Evolutionary conservation across 768 basidiomycete genomes (phyloP), one percentile per base, ranked within the genome.

Genomic region (Cystobasidium ongulense): DNA sequence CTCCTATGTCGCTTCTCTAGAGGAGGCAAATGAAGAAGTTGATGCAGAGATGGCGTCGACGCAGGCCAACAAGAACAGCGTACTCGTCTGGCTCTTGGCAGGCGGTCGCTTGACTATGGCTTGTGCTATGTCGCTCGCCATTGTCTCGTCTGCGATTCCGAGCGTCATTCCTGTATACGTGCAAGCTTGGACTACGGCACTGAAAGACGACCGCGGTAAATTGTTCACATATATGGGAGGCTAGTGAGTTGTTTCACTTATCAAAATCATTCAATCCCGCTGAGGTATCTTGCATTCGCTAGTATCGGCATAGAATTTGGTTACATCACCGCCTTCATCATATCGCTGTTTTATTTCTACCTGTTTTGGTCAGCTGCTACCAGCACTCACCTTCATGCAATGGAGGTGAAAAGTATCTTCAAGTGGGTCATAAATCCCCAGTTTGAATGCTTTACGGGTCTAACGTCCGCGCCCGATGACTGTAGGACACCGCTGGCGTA

Each of bases 241-340:
- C 7, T 71, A 71, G 68, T 71, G 38, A 71, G 68, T 39, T 7
- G n/a, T n/a, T n/a, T n/a, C n/a, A n/a, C n/a, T n/a, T n/a, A n/a
- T 13, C 31, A 63, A 39, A 21, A 38, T 13, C 52, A 17, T n/a
- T n/a, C n/a, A 7, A 8, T 7, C 3, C 46, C n/a, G 7, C 15
- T n/a, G 21, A 21, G 46, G 8, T 23, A 41, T 41, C 29, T 15
- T 33, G 23, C 63, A 10, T 8, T 10, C 10, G 23, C 53, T 35
- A 63, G 62, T 33, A 63, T 63, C 35, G 70, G 35, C 10, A 36
- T 72, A 17, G 70, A 72, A 31, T 36, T 72, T 25, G 70, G 54
- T 17, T 36, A 63, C 43, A 38, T 50, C 7, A 33, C 35, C n/a
- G 21, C 33, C 65, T 72, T 72, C 54, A 25, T 63, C 8, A 21